Evolutionary conservation across 352 stramenopile species (phyloP), one percentile per base, ranked within the genome.

Genomic region (Phytophthora chlamydospora): DNA sequence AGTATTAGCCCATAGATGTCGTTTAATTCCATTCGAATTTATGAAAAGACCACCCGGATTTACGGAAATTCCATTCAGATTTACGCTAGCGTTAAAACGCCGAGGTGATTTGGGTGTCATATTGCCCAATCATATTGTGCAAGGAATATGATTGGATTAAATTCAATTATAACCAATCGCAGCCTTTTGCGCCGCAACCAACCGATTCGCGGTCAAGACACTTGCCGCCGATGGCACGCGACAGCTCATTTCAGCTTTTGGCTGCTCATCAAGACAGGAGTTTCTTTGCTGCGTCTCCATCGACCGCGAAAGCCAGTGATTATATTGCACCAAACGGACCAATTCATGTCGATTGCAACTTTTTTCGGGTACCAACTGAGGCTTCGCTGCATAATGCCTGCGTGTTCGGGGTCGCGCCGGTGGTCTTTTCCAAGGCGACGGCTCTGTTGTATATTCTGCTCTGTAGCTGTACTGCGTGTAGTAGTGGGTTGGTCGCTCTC

Each of bases 341-440:
- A 93, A 91, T 91, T 90, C 81, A 93, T 88, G 83, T 87, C 83
- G 83, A 93, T 93, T 91, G 79, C 83, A 90, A 89, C 68, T 84
- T 88, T 92, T 29, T 92, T 92, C 83, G 83, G 83, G 83, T 92
- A 92, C 83, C 83, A 90, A 42, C 83, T 89, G 81, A 92, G 83
- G 81, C 83, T 89, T 92, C 67, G 41, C 33, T 34, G 8, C 39
- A 48, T 6, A 51, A 58, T 14, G 10, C 32, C 10, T 65, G 9
- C n/a, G 11, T 54, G 16, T 66, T 66, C 35, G 57, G 43, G 65
- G 40, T 60, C 16, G 48, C 11, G 40, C n/a, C 44, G 2, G 3
- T 10, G 13, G 47, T 56, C 40, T 31, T 8, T 38, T 13, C 40
- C 6, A 21, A 39, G 39, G 43, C 35, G 53, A 38, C 4, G 24